phyloP scores from a whole-genome alignment of 2,329 filamentous ascomycete species.

The Trichoderma pleuroti region DNA sequence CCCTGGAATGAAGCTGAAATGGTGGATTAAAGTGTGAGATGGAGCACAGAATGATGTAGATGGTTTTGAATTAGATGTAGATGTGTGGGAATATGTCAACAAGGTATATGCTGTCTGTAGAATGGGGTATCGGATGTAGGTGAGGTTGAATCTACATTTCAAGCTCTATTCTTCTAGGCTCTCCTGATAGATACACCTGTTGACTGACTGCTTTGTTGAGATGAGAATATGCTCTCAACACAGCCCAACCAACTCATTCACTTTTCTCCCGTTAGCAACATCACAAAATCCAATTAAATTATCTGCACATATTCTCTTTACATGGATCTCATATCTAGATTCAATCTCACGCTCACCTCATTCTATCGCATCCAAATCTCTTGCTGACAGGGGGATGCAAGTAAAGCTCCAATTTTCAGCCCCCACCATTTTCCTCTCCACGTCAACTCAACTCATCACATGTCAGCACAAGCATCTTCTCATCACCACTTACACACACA shows the following conservation, averaged over 20 bases:
- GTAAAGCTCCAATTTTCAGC: not conserved
- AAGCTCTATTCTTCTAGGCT: not conserved
- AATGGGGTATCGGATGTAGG: accelerated
- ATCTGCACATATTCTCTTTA: not conserved
- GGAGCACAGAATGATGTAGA: not conserved
- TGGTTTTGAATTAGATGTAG: not conserved
- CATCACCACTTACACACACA: not conserved
- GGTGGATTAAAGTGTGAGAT: not conserved
- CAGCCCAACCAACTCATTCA: not conserved
- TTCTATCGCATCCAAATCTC: not conserved
- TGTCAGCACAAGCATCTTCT: not conserved
- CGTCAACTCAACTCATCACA: not conserved
- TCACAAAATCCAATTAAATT: not conserved
- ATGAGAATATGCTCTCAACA: not conserved
- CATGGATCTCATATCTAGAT: not conserved
- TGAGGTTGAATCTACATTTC: not conserved
- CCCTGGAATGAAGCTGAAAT: not conserved
- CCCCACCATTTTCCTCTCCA: not conserved
- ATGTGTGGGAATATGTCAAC: not conserved
- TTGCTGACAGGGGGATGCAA: not conserved
- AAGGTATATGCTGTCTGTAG: accelerated
- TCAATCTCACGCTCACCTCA: not conserved
- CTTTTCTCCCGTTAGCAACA: not conserved
- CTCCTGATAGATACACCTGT: not conserved
- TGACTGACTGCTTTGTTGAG: not conserved